Conservation (phyloP, 2,329 filamentous ascomycete species). For the Biscogniauxia mediterranea region DNA sequence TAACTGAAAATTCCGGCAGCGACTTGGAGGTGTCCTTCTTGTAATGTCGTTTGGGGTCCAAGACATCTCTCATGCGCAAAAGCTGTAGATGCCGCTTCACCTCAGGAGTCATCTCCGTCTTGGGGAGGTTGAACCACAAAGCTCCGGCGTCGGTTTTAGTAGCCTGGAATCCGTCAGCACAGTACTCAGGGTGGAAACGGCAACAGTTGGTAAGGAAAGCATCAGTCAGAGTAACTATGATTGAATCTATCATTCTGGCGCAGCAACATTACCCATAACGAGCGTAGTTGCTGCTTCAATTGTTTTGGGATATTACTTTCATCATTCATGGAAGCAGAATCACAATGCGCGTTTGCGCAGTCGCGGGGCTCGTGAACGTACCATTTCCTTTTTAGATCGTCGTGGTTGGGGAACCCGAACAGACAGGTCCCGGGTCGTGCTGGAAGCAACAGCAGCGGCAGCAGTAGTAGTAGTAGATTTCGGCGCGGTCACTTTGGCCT, state of each 20-base stretch:
- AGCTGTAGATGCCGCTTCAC: constrained; percentile 88
- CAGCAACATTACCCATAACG: constrained; percentile 79
- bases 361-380: constrained; percentile 18
- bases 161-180: constrained; percentile 22
- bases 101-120: constrained; percentile 78
- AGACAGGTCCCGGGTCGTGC: constrained; percentile 22
- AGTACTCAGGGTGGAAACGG: not conserved
- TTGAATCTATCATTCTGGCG: constrained; percentile 57
- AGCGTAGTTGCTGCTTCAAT: constrained; percentile 74
- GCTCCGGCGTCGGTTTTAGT: constrained; percentile 63
- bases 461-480: constrained; percentile 10
- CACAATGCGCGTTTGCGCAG: not conserved
- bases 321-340: constrained; percentile 68
- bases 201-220: constrained; percentile 21
- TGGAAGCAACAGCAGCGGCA: constrained; percentile 3
- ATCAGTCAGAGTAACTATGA: constrained; percentile 74
- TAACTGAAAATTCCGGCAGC: constrained; percentile 79
- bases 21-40: constrained; percentile 78
- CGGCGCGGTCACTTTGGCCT: constrained; percentile 8
- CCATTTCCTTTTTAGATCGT: constrained; percentile 32
- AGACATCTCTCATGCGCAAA: constrained; percentile 80
- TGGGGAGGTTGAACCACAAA: constrained; percentile 85
- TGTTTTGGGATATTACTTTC: constrained; percentile 69
- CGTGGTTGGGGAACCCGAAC: constrained; percentile 28
- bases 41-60: constrained; percentile 79